Base-by-base conservation (phyloP, 75 land plant genomes). In the Selaginella tamariscina region DNA sequence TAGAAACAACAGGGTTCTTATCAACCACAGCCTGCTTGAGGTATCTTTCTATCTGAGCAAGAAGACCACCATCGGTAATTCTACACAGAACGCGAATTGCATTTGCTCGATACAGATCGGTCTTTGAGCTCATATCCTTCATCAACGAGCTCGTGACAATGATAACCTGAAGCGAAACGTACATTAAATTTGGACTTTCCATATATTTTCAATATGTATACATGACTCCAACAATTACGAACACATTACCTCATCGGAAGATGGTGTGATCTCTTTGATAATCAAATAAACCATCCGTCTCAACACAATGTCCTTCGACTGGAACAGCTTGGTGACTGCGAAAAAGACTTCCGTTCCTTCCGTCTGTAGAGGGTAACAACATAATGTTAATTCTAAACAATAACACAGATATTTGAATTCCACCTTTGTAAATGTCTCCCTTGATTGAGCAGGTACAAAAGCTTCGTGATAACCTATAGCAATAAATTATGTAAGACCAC, bases 101-200 rank as follows among this genome's bases (percentile, higher is more conserved):
- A 75, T 93, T 93, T 49, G 98, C 98, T 28, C 95, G 75, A 63
- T 93, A 93, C 82, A 93, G 80, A 69, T 93, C 98, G 30, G 84
- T 93, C 76, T 90, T 89, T 77, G 94, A 88, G 68, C 84, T 93
- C 98, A 93, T 93, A 69, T 93, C 97, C 75, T 92, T 93, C 98
- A 93, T 93, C 55, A 93, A 74, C 2, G 98, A 93, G 75, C 98
- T 93, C 27, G 98, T 93, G 29, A 93, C 98, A 68, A 93, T 93
- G 63, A 93, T 93, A 65, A 93, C 98, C 98, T 92, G 77, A 30
- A 13, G 32, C 26, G 27, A 2, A 32, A 49, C 59, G 63, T 32
- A 65, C 20, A 22, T 63, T 1, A 9, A 70, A 39, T 70, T 32
- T 5, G 15, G 15, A 5, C 49, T 39, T 39, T 39, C 49, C 49